Conservation (phyloP, 495 filamentous ascomycete species). For the Hypoxylon fragiforme region DNA sequence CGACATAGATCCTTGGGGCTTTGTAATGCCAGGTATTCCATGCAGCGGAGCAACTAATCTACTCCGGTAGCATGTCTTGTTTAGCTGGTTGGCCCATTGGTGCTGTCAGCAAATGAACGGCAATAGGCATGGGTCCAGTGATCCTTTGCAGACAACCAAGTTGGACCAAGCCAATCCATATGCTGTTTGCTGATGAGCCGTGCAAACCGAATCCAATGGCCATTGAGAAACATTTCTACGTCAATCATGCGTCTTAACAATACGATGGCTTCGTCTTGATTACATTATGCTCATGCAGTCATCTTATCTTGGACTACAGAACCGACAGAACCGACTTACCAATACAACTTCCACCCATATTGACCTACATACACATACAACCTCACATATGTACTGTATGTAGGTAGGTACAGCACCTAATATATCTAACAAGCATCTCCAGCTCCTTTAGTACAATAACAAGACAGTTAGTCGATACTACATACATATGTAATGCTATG, state of each 20-base stretch:
- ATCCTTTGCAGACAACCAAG: conserved; percentile 27
- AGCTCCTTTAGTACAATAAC: neutral
- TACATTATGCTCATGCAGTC: conserved; percentile 30
- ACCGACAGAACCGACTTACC: conserved; percentile 8
- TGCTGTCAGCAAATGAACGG: conserved; percentile 29
- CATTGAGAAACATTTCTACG: conserved; percentile 15
- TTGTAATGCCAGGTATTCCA: conserved; percentile 6
- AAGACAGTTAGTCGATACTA: neutral
- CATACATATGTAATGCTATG: neutral
- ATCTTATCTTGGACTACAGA: conserved; percentile 30
- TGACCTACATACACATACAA: conserved; percentile 3
- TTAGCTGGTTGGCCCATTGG: conserved; percentile 18
- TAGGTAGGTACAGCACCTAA: too few relatives aligned
- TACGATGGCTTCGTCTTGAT: conserved; percentile 27
- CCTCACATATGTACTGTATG: conserved; percentile 3
- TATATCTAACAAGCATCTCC: too few relatives aligned
- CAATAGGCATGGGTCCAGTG: conserved; percentile 28
- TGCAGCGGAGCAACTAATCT: conserved; percentile 24
- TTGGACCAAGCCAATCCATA: conserved; percentile 28
- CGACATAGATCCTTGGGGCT: conserved; percentile 12
- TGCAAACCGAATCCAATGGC: conserved; percentile 10
- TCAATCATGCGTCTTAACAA: conserved; percentile 23
- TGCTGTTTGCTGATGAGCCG: conserved; percentile 27
- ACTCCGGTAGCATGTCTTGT: conserved; percentile 25
- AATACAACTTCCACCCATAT: conserved; percentile 12